Evolutionary conservation across 2,329 filamentous ascomycete species (phyloP), one percentile per base, ranked within the genome.

Genomic region (Blastomyces gilchristii): DNA sequence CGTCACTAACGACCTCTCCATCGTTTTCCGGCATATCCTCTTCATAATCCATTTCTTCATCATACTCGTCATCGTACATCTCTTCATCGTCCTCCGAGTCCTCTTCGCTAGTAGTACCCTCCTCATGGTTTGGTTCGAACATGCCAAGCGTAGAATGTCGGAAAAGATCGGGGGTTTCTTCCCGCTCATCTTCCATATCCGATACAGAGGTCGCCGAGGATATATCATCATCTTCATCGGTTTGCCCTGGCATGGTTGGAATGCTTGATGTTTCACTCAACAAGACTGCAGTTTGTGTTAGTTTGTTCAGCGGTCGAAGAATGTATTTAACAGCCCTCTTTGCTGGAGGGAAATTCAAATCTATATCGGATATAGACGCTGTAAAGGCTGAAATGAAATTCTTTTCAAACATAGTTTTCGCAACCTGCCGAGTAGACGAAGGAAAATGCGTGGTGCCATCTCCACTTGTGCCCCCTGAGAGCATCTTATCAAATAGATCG

Each of bases 331-430:
- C 91, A 16, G 92, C 92, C 57, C 92, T 86, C 79, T 96, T 96
- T 18, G 95, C 90, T 34, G 90, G 88, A 0, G 93, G 92, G 75
- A 95, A 97, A 68, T 95, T 96, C 65, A 99, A 84, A 73, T 97
- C 94, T 64, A 99, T 88, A 70, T 99, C 95, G 22, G 94, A 91
- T 69, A 99, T 92, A 0, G 95, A 96, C 14, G 87, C 85, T 1
- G 94, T 97, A 64, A 99, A 78, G 58, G 93, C 89, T 31, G 89
- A 85, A 65, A 97, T 87, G 73, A 94, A 96, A 63, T 95, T 91
- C 78, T 97, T 99, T 77, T 99, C 94, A 70, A 96, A 97, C 94
- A 99, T 99, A 65, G 97, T 86, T 68, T 91, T 90, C 43, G 90
- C 88, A 68, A 99, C 83, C 71, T 96, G 91, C 69, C 88, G 87